phyloP scores from a whole-genome alignment of 192 early-diverging fungal species.

The Entrophospora sp. region DNA sequence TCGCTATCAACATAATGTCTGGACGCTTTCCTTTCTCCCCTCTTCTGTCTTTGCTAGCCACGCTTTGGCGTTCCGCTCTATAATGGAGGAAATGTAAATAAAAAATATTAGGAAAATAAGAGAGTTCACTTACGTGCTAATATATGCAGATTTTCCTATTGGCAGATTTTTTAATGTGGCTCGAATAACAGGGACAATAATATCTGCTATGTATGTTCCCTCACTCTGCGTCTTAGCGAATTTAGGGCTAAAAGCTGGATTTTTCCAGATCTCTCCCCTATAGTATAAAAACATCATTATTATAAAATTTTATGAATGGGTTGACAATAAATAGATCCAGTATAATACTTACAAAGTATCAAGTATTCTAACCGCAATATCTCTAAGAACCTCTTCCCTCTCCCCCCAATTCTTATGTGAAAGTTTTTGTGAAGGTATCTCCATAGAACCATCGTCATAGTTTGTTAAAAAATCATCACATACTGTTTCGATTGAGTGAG shows the following conservation, averaged over 20 bases:
- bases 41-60: background rate
- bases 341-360: conserved; percentile 10
- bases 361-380: background rate
- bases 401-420: background rate
- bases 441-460: background rate
- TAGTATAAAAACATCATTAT: conserved; percentile 7
- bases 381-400: background rate
- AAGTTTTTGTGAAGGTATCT: conserved; percentile 8
- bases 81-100: conserved; percentile 5
- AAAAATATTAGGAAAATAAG: background rate
- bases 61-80: background rate
- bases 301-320: background rate
- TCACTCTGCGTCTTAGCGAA: conserved; percentile 14
- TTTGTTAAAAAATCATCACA: background rate
- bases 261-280: too few relatives aligned
- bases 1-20: background rate
- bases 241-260: conserved; percentile 1
- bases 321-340: background rate
- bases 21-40: background rate
- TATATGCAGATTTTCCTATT: conserved; percentile 11
- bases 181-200: too few relatives aligned
- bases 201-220: conserved; percentile 8
- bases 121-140: conserved; percentile 12
- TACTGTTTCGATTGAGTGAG: background rate
- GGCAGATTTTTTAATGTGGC: conserved; percentile 2